phyloP scores from a whole-genome alignment of 169 alveolate genomes.

The Haemoproteus tartakovskyi region DNA sequence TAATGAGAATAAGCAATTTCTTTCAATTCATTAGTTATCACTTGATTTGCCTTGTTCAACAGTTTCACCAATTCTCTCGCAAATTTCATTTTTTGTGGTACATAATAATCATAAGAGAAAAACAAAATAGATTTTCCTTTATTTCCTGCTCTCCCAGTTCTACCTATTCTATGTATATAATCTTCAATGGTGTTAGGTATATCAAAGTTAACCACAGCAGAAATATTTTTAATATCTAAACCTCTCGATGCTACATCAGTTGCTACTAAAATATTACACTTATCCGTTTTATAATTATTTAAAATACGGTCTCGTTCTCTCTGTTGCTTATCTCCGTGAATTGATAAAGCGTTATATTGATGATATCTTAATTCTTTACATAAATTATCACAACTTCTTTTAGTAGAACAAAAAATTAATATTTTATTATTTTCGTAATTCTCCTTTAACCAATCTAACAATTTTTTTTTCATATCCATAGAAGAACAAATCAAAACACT shows the following conservation, averaged over 20 bases:
- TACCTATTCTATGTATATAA: conserved; percentile 92
- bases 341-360: conserved; percentile 82
- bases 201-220: conserved; percentile 91
- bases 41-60: conserved; percentile 68
- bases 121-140: conserved; percentile 79
- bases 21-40: conserved; percentile 68
- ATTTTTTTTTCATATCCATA: conserved; percentile 69
- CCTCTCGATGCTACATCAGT: conserved; percentile 97
- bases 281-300: conserved; percentile 85
- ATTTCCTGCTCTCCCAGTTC: conserved; percentile 92
- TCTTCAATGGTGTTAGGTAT: conserved; percentile 88
- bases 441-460: conserved; percentile 69
- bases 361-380: conserved; percentile 83
- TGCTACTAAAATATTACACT: conserved; percentile 88
- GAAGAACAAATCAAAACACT: conserved; percentile 75
- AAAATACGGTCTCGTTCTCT: conserved; percentile 80
- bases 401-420: conserved; percentile 80
- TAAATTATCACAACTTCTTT: conserved; percentile 83
- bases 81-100: conserved; percentile 70
- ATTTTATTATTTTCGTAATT: conserved; percentile 76
- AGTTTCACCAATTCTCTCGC: conserved; percentile 71
- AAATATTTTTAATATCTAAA: conserved; percentile 89
- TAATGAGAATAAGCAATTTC: conserved; percentile 20
- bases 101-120: conserved; percentile 71
- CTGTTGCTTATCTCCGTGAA: conserved; percentile 92